Base-by-base conservation (phyloP, 768 basidiomycete species). In the Suillus plorans region DNA sequence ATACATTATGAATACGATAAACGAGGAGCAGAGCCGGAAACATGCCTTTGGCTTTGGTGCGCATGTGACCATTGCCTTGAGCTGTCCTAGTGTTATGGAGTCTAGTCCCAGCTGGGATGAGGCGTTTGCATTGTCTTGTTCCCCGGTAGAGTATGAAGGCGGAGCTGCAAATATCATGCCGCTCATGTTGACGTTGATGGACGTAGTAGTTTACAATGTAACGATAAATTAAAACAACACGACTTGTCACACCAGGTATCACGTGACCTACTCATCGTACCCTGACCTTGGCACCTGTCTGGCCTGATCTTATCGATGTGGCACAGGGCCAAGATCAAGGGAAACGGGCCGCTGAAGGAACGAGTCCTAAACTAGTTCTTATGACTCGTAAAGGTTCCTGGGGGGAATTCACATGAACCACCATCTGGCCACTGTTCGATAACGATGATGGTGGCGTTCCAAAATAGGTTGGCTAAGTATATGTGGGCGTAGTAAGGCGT, bases 1-100 rank as follows among this genome's bases (percentile, higher is more conserved):
- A 61, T 61, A 62, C 22, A 20, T 60, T 62, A 65, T 78, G 67
- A 74, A 65, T 63, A 66, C 44, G 59, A 34, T 59, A 62, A 61
- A 34, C 28, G 37, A 56, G 58, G 45, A 66, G 55, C 50, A 64
- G 37, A 52, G 60, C 39, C 20, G 60, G 37, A 61, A 57, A 71
- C 81, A 66, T 78, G 86, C 91, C 87, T 91, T 92, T 64, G 90
- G 90, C 76, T 90, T 92, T 47, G 88, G 88, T 22, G 80, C 86
- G 22, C 88, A 81, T 52, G 78, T 81, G 61, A 91, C 89, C 81
- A 91, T 86, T 55, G 86, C 84, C 76, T 86, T 90, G 64, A 93
- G 85, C 77, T 94, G 91, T 42, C 91, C 91, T 39, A 94, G 84
- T 10, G 89, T 91, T 70, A 92, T 91, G 20, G 90, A 91, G 73